Conservation (phyloP, 129 eudicot genomes). For the Solidago caesia region DNA sequence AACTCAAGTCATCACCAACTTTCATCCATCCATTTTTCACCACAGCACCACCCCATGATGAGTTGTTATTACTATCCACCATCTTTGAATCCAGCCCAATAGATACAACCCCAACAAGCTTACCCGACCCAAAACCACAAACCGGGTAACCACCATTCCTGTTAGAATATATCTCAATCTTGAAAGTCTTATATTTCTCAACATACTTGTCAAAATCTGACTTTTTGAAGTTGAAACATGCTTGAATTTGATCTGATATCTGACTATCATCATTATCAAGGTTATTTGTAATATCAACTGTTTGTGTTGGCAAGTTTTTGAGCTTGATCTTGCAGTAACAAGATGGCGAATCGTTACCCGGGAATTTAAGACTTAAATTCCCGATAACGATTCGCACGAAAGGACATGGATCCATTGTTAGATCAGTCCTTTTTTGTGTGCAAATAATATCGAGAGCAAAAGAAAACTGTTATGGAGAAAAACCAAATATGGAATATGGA, state of each 20-base stretch:
- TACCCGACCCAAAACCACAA: conserved; percentile 55
- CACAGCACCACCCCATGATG: conserved; percentile 31
- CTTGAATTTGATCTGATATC: conserved; percentile 38
- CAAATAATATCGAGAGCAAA: neutral
- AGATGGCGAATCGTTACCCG: conserved; percentile 16
- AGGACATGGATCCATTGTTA: conserved; percentile 76
- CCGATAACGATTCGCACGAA: conserved; percentile 54
- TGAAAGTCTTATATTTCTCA: conserved; percentile 36
- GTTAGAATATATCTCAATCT: conserved; percentile 44
- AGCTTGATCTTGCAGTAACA: conserved; percentile 70
- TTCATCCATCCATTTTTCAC: conserved; percentile 66
- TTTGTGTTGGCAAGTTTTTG: conserved; percentile 48
- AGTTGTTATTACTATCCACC: conserved; percentile 36
- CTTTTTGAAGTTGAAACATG: conserved; percentile 50
- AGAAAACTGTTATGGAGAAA: neutral
- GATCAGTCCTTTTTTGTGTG: conserved; percentile 14
- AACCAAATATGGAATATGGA: conserved; percentile 4
- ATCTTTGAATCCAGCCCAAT: conserved; percentile 47
- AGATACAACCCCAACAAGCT: conserved; percentile 45
- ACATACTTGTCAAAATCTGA: conserved; percentile 46
- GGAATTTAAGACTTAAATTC: conserved; percentile 37
- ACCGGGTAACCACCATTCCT: conserved; percentile 10
- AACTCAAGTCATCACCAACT: conserved; percentile 32
- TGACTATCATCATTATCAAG: conserved; percentile 30
- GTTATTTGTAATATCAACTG: conserved; percentile 33